These are phyloP conservation scores for Aspergillus candidus DNA, from an alignment of 2,329 filamentous ascomycete species.

Conservation along the genomic window DNA sequence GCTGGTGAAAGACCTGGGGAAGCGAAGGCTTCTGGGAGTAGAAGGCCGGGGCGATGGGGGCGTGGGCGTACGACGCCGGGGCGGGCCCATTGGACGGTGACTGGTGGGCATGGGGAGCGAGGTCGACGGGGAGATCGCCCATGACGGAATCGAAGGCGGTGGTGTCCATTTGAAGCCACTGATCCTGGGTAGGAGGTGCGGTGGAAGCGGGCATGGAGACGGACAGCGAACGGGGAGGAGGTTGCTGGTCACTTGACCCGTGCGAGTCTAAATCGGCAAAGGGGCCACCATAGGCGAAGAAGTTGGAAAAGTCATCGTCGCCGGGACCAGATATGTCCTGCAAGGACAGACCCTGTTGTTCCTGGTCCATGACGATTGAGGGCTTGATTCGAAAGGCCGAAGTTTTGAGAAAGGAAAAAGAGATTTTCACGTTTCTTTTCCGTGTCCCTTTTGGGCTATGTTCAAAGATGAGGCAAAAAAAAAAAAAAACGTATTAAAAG, in stretches of 20 bases:
- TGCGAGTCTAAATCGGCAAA: constrained; percentile 39
- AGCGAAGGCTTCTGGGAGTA: constrained; percentile 28
- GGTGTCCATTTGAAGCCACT: constrained; percentile 24
- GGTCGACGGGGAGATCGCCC: constrained; percentile 32
- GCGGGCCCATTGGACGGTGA: constrained; percentile 20
- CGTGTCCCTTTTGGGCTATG: background rate
- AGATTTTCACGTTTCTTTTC: background rate
- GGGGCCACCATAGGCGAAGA: constrained; percentile 45
- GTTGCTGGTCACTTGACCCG: constrained; percentile 31
- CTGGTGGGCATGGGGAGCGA: constrained; percentile 17
- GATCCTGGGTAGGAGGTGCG: constrained; percentile 17
- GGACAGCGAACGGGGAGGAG: constrained; percentile 27
- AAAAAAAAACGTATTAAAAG: background rate
- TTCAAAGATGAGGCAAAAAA: background rate
- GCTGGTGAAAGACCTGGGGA: constrained; percentile 18
- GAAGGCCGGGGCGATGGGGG: constrained; percentile 28
- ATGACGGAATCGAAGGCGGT: constrained; percentile 25
- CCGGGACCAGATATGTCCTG: constrained; percentile 33
- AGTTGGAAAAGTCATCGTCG: constrained; percentile 46
- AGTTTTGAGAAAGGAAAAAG: background rate
- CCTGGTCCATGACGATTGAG: constrained; percentile 18
- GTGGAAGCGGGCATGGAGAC: constrained; percentile 31
- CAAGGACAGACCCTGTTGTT: constrained; percentile 21
- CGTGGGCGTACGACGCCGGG: constrained; percentile 25
- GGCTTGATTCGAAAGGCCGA: background rate